Evolutionary conservation across 805 yeast genomes (phyloP), one percentile per base, ranked within the genome.

Genomic region (Starmerella etchellsii): DNA sequence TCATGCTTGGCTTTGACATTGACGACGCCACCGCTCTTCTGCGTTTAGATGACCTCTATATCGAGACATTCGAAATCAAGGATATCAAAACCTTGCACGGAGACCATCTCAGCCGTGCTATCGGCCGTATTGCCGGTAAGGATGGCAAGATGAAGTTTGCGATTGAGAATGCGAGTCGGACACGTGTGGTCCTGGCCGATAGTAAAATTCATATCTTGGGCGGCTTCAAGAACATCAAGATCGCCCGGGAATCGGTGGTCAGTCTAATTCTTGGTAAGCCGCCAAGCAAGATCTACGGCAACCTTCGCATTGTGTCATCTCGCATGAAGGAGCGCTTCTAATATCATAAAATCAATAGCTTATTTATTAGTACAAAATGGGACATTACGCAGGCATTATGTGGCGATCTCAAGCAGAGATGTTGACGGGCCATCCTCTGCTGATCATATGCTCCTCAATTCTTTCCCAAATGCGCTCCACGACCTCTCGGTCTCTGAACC

Each of bases 101-200:
- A 22, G 98, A 91, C 64, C 98, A 91, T 73, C 69, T 91, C 59
- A 81, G 95, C 39, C 79, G 99, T 71, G 98, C 99, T 7, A 91
- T 91, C 60, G 99, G 98, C 57, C 84, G 99, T 71, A 91, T 91
- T 63, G 98, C 99, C 13, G 99, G 99, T 62, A 93, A 91, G 59
- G 99, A 91, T 59, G 99, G 99, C 58, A 88, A 87, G 64, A 91
- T 97, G 47, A 91, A 88, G 66, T 91, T 88, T 62, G 96, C 98
- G 25, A 91, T 91, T 57, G 99, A 91, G 64, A 91, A 91, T 58
- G 96, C 98, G 15, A 88, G 97, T 19, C 76, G 97, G 66, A 91
- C 99, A 11, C 80, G 99, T 69, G 87, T 91, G 32, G 99, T 91
- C 21, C 69, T 91, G 51, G 99, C 99, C 0, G 99, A 91, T 63